Conservation (phyloP, 495 filamentous ascomycete species). For the Hypoxylon fragiforme region DNA sequence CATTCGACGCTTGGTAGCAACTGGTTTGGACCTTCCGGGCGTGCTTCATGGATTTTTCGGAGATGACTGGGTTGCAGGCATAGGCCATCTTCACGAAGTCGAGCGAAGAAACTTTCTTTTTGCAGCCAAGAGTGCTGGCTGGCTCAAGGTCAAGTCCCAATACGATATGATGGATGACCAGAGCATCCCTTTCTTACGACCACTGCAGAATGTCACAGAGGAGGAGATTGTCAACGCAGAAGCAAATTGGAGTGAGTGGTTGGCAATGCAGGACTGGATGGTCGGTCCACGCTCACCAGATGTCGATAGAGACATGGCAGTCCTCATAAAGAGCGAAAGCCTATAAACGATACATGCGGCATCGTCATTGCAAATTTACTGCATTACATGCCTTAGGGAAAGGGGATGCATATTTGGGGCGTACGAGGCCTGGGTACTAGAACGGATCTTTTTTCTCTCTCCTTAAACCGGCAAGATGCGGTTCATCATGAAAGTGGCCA, state of each 20-base stretch:
- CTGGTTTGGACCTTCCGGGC: slow-evolving; percentile 82
- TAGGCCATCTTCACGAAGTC: slow-evolving; percentile 82
- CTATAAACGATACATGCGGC: slow-evolving; percentile 2
- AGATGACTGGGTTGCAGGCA: slow-evolving; percentile 79
- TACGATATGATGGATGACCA: slow-evolving; percentile 85
- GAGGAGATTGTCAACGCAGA: slow-evolving; percentile 85
- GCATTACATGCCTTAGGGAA: background rate
- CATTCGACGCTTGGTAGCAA: slow-evolving; percentile 86
- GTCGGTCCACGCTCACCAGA: slow-evolving; percentile 61
- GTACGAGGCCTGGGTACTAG: slow-evolving; percentile 4
- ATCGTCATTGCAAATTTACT: slow-evolving; percentile 4
- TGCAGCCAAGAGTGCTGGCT: slow-evolving; percentile 87
- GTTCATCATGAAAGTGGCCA: slow-evolving; percentile 8
- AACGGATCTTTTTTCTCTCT: too few relatives aligned
- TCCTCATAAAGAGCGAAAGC: slow-evolving; percentile 31
- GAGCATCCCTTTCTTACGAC: slow-evolving; percentile 82
- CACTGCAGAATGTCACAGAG: slow-evolving; percentile 71
- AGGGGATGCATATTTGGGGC: background rate
- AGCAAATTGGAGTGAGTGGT: slow-evolving; percentile 79
- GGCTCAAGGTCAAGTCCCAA: slow-evolving; percentile 81
- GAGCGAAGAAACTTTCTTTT: slow-evolving; percentile 95
- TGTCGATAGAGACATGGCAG: slow-evolving; percentile 30
- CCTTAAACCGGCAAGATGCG: background rate
- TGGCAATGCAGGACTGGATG: slow-evolving; percentile 98
- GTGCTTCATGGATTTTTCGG: slow-evolving; percentile 95